Evolutionary conservation across 2,329 filamentous ascomycete genomes (phyloP), one percentile per base, ranked within the genome.

Genomic region (Apiospora kogelbergensis): DNA sequence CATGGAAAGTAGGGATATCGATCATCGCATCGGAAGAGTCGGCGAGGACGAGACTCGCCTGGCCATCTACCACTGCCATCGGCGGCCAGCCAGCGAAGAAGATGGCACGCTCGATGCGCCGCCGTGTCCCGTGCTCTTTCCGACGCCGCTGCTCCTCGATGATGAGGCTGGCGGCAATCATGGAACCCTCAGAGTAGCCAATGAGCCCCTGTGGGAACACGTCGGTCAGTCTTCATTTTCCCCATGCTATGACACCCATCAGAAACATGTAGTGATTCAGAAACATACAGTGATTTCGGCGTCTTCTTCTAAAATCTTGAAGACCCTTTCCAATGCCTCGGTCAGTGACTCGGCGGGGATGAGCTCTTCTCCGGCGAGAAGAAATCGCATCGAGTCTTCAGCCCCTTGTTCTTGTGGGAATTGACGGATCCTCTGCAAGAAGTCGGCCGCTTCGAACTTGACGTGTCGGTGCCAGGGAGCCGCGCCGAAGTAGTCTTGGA

Each of bases 61-160:
- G 70, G 9, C 40, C 60, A 15, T 41, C 60, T 6, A 13, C 60
- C 33, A 71, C 71, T 42, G 77, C 74, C 68, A 81, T 65, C 13
- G 82, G 81, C 3, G 82, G 83, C 81, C 81, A 83, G 1, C 82
- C 83, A 4, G 80, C 80, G 68, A 86, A 81, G 71, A 86, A 85
- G 6, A 85, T 73, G 1, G 80, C 83, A 10, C 79, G 78, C 72
- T 81, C 80, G 71, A 81, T 78, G 10, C 76, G 77, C 10, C 81
- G 77, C 3, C 76, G 75, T 17, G 75, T 73, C 13, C 77, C 78
- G n/a, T 76, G 64, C 57, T 78, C 72, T 53, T 76, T 74, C 15
- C 70, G 73, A 11, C 68, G 26, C 4, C 44, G 26, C 17, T 42
- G 64, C 24, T 70, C 69, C 15, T 68, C 69, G 20, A 68, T 26